Base-by-base conservation (phyloP, 208 protist species). In the Acanthamoeba healyi region DNA sequence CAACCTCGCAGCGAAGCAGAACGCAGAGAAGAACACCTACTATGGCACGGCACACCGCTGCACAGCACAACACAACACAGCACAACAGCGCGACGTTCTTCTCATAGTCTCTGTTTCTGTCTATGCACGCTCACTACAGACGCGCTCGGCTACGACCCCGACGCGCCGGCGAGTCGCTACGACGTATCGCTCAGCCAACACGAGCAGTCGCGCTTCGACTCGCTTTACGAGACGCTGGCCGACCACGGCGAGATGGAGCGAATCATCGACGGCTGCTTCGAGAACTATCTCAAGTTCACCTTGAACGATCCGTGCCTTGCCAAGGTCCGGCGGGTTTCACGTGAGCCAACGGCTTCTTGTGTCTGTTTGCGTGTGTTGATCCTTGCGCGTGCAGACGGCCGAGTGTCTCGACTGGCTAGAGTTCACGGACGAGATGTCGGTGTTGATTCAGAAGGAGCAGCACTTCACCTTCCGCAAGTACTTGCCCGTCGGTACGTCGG, bases 191-290 rank as follows among this genome's bases (percentile, higher is more conserved):
- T 29, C 34, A 7, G 56, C 29, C 26, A 44, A 14, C 34, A 49
- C 19, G 51, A 51, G 29, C 17, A 63, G 54, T 90, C 82, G 29
- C 82, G 42, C 26, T 90, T 90, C 34, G 82, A 90, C 17, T 42
- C n/a, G 82, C 82, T 91, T 9, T 91, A 72, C 34, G 58, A 63
- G 56, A 63, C 54, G 24, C 32, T 91, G 34, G 17, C 84, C 56
- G 49, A 63, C 32, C 84, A 91, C 56, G 84, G 84, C 38, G 84
- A 91, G 56, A 72, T 63, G n/a, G 84, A 70, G 15, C 46, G 84
- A 7, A 91, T 91, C 49, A 91, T 91, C 84, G 84, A 91, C 4
- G 84, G 84, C 22, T 91, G 84, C 58, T 91, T 91, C 22, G 84
- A 91, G 54, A 91, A 91, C 56, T 91, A 91, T 38, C 84, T 72